Percentiles rank a stretch among this genome's conserved stretches.
phyloP scores from a whole-genome alignment of 495 filamentous ascomycete species.

The Xylaria curta region DNA sequence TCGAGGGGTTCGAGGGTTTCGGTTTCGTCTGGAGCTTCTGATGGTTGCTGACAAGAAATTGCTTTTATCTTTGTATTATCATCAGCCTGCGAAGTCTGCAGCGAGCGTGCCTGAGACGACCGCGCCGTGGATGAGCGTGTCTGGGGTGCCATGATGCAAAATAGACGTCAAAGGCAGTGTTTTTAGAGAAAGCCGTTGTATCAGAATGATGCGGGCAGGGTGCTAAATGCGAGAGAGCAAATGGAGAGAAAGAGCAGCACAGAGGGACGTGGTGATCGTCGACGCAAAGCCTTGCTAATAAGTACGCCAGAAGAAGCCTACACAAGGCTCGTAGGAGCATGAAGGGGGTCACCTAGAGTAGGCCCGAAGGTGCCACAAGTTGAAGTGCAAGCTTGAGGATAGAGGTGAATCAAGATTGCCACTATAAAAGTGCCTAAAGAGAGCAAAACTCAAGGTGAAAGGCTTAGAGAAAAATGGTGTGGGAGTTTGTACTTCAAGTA shows the following conservation, averaged over 20 bases:
- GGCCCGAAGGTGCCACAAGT: not conserved
- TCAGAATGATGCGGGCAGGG: not conserved
- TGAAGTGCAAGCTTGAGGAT: not conserved
- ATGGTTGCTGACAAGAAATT: not conserved
- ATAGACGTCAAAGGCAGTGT: not conserved
- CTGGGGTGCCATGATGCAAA: constrained; percentile 19
- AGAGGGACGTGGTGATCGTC: not conserved
- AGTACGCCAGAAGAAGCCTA: not conserved
- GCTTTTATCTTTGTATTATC: too few species aligned
- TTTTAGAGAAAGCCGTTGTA: not conserved
- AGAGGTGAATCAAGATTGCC: constrained; percentile 2
- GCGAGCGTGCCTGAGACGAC: not conserved
- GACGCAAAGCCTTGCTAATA: constrained; percentile 4
- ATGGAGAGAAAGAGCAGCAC: not conserved
- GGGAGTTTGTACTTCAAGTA: not conserved
- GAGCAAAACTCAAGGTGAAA: constrained; percentile 13
- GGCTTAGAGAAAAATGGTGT: not conserved
- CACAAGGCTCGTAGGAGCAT: not conserved
- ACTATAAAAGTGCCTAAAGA: not conserved
- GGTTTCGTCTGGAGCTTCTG: not conserved
- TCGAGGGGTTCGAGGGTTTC: not conserved
- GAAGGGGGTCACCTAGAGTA: not conserved
- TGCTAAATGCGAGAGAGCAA: not conserved
- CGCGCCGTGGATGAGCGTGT: not conserved
- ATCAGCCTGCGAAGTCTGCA: not conserved